Evolutionary conservation across 768 basidiomycete species (phyloP), one percentile per base, ranked within the genome.

Genomic region (Lyophyllum shimeji): DNA sequence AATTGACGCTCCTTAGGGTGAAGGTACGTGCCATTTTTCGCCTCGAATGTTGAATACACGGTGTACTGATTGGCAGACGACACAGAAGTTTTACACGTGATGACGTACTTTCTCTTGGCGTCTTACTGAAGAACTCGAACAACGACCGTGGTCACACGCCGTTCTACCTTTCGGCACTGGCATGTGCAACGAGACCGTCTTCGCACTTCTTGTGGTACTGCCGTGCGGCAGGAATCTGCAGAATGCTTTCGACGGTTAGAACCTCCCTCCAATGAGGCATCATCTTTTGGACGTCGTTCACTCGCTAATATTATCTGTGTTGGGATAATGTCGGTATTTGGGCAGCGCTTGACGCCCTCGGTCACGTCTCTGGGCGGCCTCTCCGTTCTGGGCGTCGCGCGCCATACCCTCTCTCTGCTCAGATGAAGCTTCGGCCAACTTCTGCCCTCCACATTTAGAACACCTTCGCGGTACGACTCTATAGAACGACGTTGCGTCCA

Each of bases 271-370:
- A 52, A 52, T 52, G 25, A 52, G 42, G 51, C 33, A 25, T 15
- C 20, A 52, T 20, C 21, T 29, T 52, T 52, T 43, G 44, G 42
- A 20, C 25, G 18, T 44, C 18, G 7, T 44, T 20, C 42, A 4
- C n/a, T 43, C 12, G 33, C 50, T 52, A 52, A 52, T 42, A 24
- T 52, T 52, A 46, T 52, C 51, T 52, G 51, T 52, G 51, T n/a
- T 11, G 27, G 20, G 1, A 27, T n/a, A 43, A 23, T 27, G 17
- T 15, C 18, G 25, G 17, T 25, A 17, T 50, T 50, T 42, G 25
- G 50, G 37, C 23, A 27, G 18, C 33, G 51, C 27, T 29, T 25
- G 24, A 46, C 21, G 40, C 18, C 21, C 17, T 31, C 3, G 20
- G 31, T 34, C 12, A 33, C 27, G 42, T 20, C 3, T 15, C 4